Conservation (phyloP, 148 eudicot genomes). For the Spergularia bocconei region DNA sequence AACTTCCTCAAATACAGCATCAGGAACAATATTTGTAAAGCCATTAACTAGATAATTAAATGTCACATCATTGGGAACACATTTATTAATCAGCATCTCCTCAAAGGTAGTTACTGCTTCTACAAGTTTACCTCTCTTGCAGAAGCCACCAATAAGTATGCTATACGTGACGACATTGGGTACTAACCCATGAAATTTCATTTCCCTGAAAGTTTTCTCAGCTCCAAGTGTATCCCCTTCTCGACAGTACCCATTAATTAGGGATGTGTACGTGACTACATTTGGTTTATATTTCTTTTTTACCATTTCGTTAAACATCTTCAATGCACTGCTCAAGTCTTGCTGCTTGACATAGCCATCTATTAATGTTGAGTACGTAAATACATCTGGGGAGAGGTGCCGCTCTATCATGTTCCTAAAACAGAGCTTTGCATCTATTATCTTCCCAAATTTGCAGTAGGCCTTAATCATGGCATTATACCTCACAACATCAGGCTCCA, state of each 20-base stretch:
- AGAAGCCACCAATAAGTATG: constrained; percentile 64
- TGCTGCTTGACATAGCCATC: constrained; percentile 81
- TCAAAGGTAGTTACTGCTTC: constrained; percentile 66
- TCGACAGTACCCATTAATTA: constrained; percentile 69
- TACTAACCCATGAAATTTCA: constrained; percentile 51
- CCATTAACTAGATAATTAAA: constrained; percentile 73
- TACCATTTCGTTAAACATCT: constrained; percentile 48
- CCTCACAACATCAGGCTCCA: constrained; percentile 64
- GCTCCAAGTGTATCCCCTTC: constrained; percentile 47
- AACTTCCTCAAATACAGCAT: constrained; percentile 15
- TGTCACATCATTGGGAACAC: constrained; percentile 73
- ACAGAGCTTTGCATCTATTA: constrained; percentile 65
- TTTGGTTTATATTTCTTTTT: constrained; percentile 62
- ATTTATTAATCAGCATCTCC: constrained; percentile 60
- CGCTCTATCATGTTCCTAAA: constrained; percentile 47
- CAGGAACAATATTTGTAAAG: constrained; percentile 40
- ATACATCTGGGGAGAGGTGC: constrained; percentile 57
- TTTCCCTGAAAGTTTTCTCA: constrained; percentile 48
- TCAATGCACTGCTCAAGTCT: constrained; percentile 57
- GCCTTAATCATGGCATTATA: constrained; percentile 90
- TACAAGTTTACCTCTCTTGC: constrained; percentile 58
- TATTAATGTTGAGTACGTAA: constrained; percentile 77
- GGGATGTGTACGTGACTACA: constrained; percentile 84
- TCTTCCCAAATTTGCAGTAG: constrained; percentile 68
- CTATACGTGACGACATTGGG: constrained; percentile 84